Conservation (phyloP, 306 rosid species). For the Vigna radiata region DNA sequence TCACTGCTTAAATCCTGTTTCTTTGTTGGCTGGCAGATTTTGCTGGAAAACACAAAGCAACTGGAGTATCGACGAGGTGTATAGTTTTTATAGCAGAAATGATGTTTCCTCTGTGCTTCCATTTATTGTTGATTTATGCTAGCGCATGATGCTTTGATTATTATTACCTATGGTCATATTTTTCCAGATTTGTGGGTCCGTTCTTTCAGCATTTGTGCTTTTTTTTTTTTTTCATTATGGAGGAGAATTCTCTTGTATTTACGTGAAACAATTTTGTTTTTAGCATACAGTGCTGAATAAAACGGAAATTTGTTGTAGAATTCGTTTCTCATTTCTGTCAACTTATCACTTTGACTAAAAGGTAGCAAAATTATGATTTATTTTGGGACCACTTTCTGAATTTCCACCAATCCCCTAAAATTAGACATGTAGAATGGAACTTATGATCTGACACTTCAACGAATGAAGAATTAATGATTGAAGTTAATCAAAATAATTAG, state of each 20-base stretch:
- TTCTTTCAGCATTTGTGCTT: neutral
- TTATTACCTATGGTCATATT: neutral
- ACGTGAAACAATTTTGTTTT: neutral
- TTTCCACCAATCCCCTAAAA: neutral
- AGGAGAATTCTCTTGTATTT: neutral
- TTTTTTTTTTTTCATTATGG: neutral
- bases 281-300: neutral
- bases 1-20: slow-evolving; percentile 18
- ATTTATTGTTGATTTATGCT: neutral
- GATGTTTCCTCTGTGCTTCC: slow-evolving; percentile 15
- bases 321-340: too few relatives aligned
- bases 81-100: slow-evolving; percentile 42
- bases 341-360: neutral
- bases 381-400: neutral
- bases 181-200: slow-evolving; percentile 29
- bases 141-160: neutral
- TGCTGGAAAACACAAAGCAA: slow-evolving; percentile 79
- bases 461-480: neutral
- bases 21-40: slow-evolving; percentile 58
- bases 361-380: neutral
- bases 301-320: neutral
- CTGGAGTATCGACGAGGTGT: slow-evolving; percentile 69
- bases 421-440: neutral
- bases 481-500: neutral
- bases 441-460: neutral